Percentiles rank a stretch among this genome's conserved stretches.
Conservation (phyloP, 345 rosid species). For the Eucalyptus victrix region DNA sequence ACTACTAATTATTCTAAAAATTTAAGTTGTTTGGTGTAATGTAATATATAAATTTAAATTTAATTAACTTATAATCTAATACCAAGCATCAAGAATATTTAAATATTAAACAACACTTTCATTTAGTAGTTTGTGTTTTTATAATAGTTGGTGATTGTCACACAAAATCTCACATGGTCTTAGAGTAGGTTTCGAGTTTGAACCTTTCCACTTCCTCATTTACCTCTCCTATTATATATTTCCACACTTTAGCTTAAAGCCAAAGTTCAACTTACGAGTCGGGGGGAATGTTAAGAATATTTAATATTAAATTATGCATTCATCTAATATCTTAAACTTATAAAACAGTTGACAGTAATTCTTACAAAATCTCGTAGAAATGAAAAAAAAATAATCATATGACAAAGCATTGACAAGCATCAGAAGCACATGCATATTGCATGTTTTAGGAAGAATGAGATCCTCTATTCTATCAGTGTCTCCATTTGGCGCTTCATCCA, state of each 20-base stretch:
- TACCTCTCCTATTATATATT: neutral
- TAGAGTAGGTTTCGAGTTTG: neutral
- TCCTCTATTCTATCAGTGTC: neutral
- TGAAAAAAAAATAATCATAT: neutral
- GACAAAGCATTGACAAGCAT: neutral
- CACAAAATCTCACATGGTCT: too few relatives aligned
- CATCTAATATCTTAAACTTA: too few relatives aligned
- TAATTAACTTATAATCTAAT: neutral
- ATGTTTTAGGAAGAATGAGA: neutral
- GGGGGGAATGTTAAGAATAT: neutral
- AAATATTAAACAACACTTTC: neutral
- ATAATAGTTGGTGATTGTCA: too few relatives aligned
- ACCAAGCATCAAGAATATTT: neutral
- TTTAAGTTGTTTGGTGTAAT: neutral
- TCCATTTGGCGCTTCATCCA: neutral
- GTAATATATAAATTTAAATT: neutral
- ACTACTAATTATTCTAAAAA: neutral
- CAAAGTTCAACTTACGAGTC: neutral
- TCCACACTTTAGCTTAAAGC: neutral
- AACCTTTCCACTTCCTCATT: neutral
- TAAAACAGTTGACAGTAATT: accelerated
- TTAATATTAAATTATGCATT: neutral
- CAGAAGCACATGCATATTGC: too few relatives aligned
- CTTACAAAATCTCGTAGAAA: neutral
- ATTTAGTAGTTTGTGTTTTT: neutral